These are phyloP conservation scores for Parachlorella kessleri DNA, from an alignment of 139 green algal genomes.

Conservation along the genomic window DNA sequence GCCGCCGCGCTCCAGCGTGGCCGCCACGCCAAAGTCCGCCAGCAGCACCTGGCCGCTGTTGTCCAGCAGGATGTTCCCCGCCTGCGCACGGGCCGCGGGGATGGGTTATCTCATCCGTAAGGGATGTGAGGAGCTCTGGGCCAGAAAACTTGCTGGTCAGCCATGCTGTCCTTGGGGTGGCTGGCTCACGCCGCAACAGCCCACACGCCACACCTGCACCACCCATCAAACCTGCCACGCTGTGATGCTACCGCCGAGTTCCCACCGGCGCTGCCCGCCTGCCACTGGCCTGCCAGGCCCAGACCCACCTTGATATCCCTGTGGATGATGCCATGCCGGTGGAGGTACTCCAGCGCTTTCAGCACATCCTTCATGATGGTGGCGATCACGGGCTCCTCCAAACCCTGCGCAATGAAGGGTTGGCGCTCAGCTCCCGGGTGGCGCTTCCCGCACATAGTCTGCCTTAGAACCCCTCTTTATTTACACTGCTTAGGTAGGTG, in stretches of 20 bases:
- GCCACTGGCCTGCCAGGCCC: too few species aligned
- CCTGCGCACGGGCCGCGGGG: too few species aligned
- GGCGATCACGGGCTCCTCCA: slow-evolving; percentile 92
- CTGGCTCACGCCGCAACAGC: background rate
- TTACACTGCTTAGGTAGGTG: too few species aligned
- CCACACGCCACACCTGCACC: background rate
- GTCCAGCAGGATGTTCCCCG: slow-evolving; percentile 98
- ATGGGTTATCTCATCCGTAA: too few species aligned
- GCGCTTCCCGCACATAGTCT: too few species aligned
- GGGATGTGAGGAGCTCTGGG: too few species aligned
- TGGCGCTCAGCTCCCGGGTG: too few species aligned
- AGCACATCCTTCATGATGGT: slow-evolving; percentile 95
- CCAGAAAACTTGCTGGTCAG: too few species aligned
- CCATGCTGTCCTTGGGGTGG: too few species aligned
- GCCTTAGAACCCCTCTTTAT: too few species aligned
- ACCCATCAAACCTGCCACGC: background rate
- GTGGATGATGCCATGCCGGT: slow-evolving; percentile 95
- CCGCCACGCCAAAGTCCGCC: slow-evolving; percentile 97
- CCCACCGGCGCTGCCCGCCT: background rate
- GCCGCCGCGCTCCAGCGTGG: slow-evolving; percentile 84
- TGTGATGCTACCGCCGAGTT: background rate
- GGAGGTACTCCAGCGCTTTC: slow-evolving; percentile 95
- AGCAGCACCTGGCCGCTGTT: slow-evolving; percentile 87
- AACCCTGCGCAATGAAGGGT: slow-evolving; percentile 58
- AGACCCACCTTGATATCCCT: slow-evolving; percentile 91